These are phyloP conservation scores for Pseudogymnoascus sp. DNA, from an alignment of 2,329 filamentous ascomycete species.

Conservation along the genomic window DNA sequence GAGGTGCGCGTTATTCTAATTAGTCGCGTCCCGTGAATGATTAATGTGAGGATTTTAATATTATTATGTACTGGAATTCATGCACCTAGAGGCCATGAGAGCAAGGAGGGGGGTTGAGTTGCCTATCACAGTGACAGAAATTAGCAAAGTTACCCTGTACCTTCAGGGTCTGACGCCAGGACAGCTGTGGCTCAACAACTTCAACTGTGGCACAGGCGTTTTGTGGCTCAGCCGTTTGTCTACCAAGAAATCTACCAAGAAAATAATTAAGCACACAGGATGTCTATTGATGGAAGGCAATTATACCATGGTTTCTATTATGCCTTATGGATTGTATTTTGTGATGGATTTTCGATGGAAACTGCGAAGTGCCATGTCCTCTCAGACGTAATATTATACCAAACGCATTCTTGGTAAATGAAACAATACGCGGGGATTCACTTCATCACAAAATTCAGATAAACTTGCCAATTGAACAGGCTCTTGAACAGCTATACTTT, in stretches of 20 bases:
- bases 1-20: background rate
- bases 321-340: too few relatives aligned
- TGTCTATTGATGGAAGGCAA: background rate
- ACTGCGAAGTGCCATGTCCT: background rate
- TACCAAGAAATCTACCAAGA: background rate
- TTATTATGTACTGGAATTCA: background rate
- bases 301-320: too few relatives aligned
- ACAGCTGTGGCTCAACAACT: background rate
- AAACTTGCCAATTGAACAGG: background rate
- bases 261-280: background rate
- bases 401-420: background rate
- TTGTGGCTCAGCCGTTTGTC: background rate
- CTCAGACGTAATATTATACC: too few relatives aligned
- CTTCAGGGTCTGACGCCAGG: background rate
- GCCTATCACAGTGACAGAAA: conserved; percentile 6
- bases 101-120: background rate
- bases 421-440: background rate
- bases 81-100: background rate
- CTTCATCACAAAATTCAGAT: background rate
- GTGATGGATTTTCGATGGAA: background rate
- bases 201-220: background rate
- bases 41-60: background rate
- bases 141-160: background rate
- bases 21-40: background rate
- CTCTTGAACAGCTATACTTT: background rate